Evolutionary conservation across 2,329 filamentous ascomycete species (phyloP), one percentile per base, ranked within the genome.

Genomic region (Fusarium luffae): DNA sequence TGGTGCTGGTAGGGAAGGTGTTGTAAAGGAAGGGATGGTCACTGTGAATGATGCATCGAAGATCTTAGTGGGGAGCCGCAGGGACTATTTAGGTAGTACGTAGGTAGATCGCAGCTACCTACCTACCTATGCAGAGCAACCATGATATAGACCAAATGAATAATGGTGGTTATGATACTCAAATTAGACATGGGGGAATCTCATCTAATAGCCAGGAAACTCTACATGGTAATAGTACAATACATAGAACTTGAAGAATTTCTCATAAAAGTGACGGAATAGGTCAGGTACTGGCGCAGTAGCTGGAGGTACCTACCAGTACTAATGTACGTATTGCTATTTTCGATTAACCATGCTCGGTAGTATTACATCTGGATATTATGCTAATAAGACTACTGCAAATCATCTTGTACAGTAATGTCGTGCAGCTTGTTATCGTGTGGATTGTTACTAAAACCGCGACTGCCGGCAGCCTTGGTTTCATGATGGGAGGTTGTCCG

Each of bases 21-120:
- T 59, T 72, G 65, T 56, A 57, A 57, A 50, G 42, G 54, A 43
- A 68, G 49, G 51, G 41, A 56, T 57, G 43, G 43, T 37, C 44
- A 56, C 19, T 58, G 64, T 72, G 69, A 72, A 69, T 69, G 60
- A 55, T 57, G 56, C 51, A 54, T 47, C 48, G 59, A 42, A 54
- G 58, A 70, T 67, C 59, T 58, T 61, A 46, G 69, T 49, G 68
- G 59, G 64, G 42, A 70, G 47, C 41, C 48, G 42, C 51, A 46
- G 46, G 67, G 63, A 64, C 54, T 46, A 28, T 46, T 32, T 32
- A 47, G 51, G 44, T 43, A 27, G 27, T 27, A 27, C 10, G 27
- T 11, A 28, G 27, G 27, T 30, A 47, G 51, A 40, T 44, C 30
- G 49, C 37, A 42, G 16, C 25, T 19, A 23, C 41, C 16, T 28